These are phyloP conservation scores for Penicillium fimorum DNA, from an alignment of 495 filamentous ascomycete species.

Conservation along the genomic window DNA sequence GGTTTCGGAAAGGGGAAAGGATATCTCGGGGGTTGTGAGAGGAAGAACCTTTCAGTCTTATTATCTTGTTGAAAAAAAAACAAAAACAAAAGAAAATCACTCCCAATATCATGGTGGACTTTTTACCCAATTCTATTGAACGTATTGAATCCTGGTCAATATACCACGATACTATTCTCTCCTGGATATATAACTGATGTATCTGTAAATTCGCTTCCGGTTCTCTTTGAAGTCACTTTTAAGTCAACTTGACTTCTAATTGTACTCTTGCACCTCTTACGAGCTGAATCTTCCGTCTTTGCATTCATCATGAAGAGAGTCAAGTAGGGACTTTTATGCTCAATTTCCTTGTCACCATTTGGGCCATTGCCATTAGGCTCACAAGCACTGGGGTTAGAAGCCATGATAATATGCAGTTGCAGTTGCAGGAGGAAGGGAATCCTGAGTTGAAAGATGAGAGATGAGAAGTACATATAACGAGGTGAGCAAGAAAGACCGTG, in stretches of 20 bases:
- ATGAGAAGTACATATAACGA: too few relatives aligned
- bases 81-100: not conserved
- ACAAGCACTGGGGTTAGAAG: too few relatives aligned
- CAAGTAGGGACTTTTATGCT: too few relatives aligned
- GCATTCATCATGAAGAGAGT: too few relatives aligned
- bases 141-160: not conserved
- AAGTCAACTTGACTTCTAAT: not conserved
- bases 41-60: not conserved
- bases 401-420: too few relatives aligned
- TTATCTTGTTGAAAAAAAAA: not conserved
- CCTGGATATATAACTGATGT: too few relatives aligned
- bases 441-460: too few relatives aligned
- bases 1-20: not conserved
- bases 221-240: not conserved
- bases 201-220: not conserved
- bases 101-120: not conserved
- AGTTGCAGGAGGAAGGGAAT: too few relatives aligned
- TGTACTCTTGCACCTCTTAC: not conserved
- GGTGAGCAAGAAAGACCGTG: too few relatives aligned
- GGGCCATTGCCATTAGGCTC: too few relatives aligned
- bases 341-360: too few relatives aligned
- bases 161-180: not conserved
- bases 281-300: too few relatives aligned
- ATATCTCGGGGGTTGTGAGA: not conserved
- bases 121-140: not conserved